These are phyloP conservation scores for Agrocybe praecox DNA, from an alignment of 768 basidiomycete species.

Conservation along the genomic window DNA sequence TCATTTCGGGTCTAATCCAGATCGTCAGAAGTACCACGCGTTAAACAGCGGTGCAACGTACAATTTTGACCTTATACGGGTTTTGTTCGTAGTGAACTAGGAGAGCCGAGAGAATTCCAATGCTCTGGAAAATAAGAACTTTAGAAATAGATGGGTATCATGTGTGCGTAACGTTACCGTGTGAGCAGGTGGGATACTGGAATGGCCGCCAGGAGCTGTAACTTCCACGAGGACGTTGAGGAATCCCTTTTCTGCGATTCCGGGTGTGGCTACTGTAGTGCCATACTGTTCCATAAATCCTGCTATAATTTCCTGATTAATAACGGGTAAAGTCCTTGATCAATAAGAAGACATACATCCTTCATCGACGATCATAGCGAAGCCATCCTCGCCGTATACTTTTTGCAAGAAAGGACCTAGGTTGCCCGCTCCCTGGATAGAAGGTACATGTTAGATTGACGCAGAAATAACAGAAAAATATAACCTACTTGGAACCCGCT, in stretches of 20 bases:
- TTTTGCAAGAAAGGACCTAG: constrained; percentile 51
- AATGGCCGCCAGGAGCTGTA: constrained; percentile 78
- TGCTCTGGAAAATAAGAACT: constrained; percentile 48
- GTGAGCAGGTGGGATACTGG: constrained; percentile 80
- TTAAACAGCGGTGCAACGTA: constrained; percentile 22
- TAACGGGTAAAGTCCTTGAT: background rate
- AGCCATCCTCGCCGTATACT: constrained; percentile 69
- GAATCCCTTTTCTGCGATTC: constrained; percentile 75
- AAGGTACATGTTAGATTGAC: background rate
- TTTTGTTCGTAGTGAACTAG: constrained; percentile 71
- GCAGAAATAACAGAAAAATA: background rate
- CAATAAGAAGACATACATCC: constrained; percentile 52
- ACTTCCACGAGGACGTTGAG: constrained; percentile 67
- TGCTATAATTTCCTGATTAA: no score
- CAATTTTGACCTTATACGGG: constrained; percentile 56
- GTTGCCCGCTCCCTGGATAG: constrained; percentile 51
- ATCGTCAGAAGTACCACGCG: background rate
- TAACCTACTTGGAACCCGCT: constrained; percentile 45
- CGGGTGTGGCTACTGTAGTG: constrained; percentile 59
- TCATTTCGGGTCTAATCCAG: constrained; percentile 48
- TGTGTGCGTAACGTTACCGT: constrained; percentile 48
- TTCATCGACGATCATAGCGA: constrained; percentile 87
- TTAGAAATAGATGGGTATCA: background rate
- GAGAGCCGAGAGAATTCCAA: constrained; percentile 77
- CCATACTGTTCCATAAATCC: constrained; percentile 55